Base-by-base conservation (phyloP, 2,329 filamentous ascomycete species). In the Nemania serpens region DNA sequence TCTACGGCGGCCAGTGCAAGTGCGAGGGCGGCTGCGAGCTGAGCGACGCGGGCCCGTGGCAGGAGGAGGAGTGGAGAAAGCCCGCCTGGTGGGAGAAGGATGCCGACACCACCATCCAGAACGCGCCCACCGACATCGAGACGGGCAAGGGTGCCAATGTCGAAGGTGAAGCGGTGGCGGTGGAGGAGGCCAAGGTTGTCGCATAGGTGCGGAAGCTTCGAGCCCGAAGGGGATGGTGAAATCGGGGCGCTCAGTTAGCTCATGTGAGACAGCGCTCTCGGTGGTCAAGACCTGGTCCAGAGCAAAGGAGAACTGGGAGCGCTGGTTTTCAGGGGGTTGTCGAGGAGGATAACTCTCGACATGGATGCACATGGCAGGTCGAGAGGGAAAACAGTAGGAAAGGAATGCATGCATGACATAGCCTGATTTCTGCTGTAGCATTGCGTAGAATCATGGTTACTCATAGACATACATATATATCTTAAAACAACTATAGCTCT, bases 21-120 rank as follows among this genome's bases (percentile, higher is more conserved):
- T 99, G 95, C 77, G 75, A 81, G 36, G 91, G 91, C 61, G 93
- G 93, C 64, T 99, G 95, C 78, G 80, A 85, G 76, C 79, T 96
- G 71, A 96, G 91, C 77, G 93, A 99, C 75, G 88, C 88, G 63
- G 95, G 95, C 54, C 95, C 95, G 55, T 99, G 95, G 95, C 84
- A 84, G 69, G 91, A 94, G 64, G 70, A 83, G 29, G 75, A 90
- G 77, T 93, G 84, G 82, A 79, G 84, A 55, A 86, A 80, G 72
- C 83, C 89, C 53, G 79, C 86, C 66, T 87, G 88, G 81, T 88
- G 87, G 82, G 81, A 84, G 74, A 80, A 81, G 77, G 78, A 81
- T 65, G 74, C 74, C 45, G 71, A 66, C 63, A 69, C 58, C 18
- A 66, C 66, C 33, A 70, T 71, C 59, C 65, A 74, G 66, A 69